Percentiles rank a stretch among this genome's conserved stretches.
Conservation (phyloP, 140 eudicot species). For the Bidens hawaiensis region DNA sequence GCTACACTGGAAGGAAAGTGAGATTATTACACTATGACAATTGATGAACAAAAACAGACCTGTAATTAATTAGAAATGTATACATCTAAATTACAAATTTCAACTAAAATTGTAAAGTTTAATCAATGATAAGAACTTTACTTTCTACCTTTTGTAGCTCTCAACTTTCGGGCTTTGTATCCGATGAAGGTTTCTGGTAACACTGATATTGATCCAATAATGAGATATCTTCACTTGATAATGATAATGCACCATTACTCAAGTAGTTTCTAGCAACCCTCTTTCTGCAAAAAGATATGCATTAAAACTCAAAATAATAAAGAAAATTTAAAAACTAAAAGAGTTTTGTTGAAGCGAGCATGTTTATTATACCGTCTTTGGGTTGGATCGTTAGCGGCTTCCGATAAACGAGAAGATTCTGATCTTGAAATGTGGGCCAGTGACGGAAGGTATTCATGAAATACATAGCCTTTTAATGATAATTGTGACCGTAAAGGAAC, state of each 20-base stretch:
- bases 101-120: no score
- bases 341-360: neutral
- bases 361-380: slow-evolving; percentile 52
- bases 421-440: slow-evolving; percentile 77
- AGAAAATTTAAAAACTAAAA: neutral
- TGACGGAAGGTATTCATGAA: slow-evolving; percentile 80
- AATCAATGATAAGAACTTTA: slow-evolving; percentile 7
- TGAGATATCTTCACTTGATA: slow-evolving; percentile 65
- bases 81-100: slow-evolving; percentile 14
- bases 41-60: slow-evolving; percentile 6
- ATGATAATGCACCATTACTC: slow-evolving; percentile 52
- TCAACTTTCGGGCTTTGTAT: slow-evolving; percentile 23
- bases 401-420: slow-evolving; percentile 70
- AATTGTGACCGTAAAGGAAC: slow-evolving; percentile 59
- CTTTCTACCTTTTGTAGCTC: slow-evolving; percentile 22
- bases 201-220: slow-evolving; percentile 42
- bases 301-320: neutral
- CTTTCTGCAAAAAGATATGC: slow-evolving; percentile 31
- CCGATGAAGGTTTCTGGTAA: slow-evolving; percentile 27
- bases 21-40: neutral
- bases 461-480: slow-evolving; percentile 52
- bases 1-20: neutral
- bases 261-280: slow-evolving; percentile 63
- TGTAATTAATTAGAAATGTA: slow-evolving; percentile 1
- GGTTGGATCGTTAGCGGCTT: slow-evolving; percentile 31